phyloP scores from a whole-genome alignment of 2,329 filamentous ascomycete species.

The Arthrobotrys musiformis region DNA sequence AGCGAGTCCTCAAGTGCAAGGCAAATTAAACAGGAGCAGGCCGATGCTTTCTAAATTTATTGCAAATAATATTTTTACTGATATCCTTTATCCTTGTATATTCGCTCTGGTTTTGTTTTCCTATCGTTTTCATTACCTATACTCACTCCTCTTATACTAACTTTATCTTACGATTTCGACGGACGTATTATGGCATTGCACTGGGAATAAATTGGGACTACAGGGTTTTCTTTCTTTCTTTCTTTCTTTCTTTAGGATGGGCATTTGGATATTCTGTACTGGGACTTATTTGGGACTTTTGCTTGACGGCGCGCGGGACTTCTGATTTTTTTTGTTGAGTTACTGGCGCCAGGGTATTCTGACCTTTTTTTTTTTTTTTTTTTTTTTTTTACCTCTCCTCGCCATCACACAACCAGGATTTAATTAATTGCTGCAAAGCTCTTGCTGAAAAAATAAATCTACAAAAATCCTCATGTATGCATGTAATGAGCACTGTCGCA shows the following conservation, averaged over 20 bases:
- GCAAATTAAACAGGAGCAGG: conserved; percentile 52
- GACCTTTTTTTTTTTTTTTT: neutral
- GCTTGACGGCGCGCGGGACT: neutral
- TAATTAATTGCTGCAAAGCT: neutral
- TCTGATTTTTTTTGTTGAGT: neutral
- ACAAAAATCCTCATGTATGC: neutral
- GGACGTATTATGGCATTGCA: conserved; percentile 1
- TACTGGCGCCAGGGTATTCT: neutral
- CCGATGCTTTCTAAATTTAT: conserved; percentile 4
- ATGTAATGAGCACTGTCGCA: too few species aligned
- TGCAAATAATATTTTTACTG: too few species aligned
- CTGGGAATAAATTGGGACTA: conserved; percentile 14
- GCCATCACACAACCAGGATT: neutral
- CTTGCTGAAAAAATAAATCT: neutral
- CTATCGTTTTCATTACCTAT: neutral
- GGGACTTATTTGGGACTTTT: neutral
- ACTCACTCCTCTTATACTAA: neutral
- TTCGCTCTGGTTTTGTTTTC: neutral
- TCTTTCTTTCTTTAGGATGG: neutral
- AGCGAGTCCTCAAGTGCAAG: conserved; percentile 46
- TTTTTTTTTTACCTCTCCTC: neutral
- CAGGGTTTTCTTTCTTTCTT: neutral
- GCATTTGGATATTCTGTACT: neutral
- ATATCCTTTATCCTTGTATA: neutral
- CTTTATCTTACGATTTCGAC: neutral